These are phyloP conservation scores for Calendula officinalis DNA, from an alignment of 129 eudicot genomes.

Conservation along the genomic window DNA sequence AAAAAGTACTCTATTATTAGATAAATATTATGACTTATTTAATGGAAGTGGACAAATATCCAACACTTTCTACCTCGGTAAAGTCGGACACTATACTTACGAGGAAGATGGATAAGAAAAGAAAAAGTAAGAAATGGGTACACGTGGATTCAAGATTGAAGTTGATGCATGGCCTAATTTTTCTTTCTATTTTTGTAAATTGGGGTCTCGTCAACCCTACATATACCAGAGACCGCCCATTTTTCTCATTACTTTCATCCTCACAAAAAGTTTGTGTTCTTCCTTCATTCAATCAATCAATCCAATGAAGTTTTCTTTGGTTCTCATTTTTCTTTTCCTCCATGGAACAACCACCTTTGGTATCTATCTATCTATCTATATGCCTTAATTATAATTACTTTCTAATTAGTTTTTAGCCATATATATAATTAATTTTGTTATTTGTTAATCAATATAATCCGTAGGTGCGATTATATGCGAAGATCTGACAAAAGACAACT, in stretches of 20 bases:
- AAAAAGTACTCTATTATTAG: too few relatives aligned
- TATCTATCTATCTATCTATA: slow-evolving; percentile 7
- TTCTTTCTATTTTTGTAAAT: slow-evolving; percentile 24
- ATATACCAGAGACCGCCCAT: slow-evolving; percentile 22
- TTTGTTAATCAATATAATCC: neutral
- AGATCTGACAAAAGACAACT: slow-evolving; percentile 38
- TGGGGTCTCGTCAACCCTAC: slow-evolving; percentile 24
- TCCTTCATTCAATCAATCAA: slow-evolving; percentile 12
- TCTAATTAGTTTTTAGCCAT: neutral
- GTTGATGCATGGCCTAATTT: slow-evolving; percentile 16
- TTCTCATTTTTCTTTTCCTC: slow-evolving; percentile 46
- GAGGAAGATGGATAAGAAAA: too few relatives aligned
- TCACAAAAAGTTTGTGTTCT: slow-evolving; percentile 16
- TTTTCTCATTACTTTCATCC: slow-evolving; percentile 33
- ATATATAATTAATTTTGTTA: neutral
- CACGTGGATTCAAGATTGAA: slow-evolving; percentile 15
- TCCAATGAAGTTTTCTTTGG: slow-evolving; percentile 39
- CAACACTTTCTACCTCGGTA: too few relatives aligned
- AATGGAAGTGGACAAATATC: too few relatives aligned
- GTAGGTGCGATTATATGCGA: slow-evolving; percentile 57
- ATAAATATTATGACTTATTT: too few relatives aligned
- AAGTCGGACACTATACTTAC: too few relatives aligned
- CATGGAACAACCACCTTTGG: slow-evolving; percentile 42
- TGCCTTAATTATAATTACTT: neutral
- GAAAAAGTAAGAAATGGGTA: neutral